A percentile compares a stretch with the other conserved stretches of the same genome.
Evolutionary conservation across 495 filamentous ascomycete species (phyloP).

Genomic region (Aspergillus avenaceus): DNA sequence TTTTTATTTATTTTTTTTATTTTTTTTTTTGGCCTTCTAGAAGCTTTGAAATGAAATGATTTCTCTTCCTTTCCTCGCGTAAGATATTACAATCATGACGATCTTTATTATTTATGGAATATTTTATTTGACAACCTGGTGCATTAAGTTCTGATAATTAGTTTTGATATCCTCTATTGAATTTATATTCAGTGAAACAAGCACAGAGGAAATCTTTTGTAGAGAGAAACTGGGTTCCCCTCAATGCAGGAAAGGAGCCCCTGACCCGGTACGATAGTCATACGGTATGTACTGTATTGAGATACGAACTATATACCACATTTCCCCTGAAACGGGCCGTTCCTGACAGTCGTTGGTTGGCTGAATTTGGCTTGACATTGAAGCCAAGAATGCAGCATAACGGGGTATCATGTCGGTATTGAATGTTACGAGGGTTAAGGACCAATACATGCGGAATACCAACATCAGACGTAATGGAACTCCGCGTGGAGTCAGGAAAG

Average conservation of each 20-base stretch:
- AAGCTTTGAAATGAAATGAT: background rate
- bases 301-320: background rate
- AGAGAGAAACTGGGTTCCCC: too few relatives aligned
- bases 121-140: too few relatives aligned
- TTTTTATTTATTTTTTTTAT: too few relatives aligned
- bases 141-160: too few relatives aligned
- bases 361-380: too few relatives aligned
- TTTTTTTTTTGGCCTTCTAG: too few relatives aligned
- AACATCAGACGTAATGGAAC: background rate
- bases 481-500: conserved; percentile 7
- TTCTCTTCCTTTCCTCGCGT: background rate
- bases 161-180: too few relatives aligned
- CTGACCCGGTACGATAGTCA: background rate
- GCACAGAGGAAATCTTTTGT: too few relatives aligned
- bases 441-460: background rate
- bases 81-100: too few relatives aligned
- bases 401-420: background rate
- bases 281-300: background rate
- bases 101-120: background rate
- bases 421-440: background rate
- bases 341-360: background rate
- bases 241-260: too few relatives aligned
- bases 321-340: conserved; percentile 2
- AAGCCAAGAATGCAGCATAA: too few relatives aligned
- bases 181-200: too few relatives aligned